A percentile compares a stretch with the other conserved stretches of the same genome.
These are phyloP conservation scores for Mycena alexandri DNA, from an alignment of 768 basidiomycete species.

Conservation along the genomic window DNA sequence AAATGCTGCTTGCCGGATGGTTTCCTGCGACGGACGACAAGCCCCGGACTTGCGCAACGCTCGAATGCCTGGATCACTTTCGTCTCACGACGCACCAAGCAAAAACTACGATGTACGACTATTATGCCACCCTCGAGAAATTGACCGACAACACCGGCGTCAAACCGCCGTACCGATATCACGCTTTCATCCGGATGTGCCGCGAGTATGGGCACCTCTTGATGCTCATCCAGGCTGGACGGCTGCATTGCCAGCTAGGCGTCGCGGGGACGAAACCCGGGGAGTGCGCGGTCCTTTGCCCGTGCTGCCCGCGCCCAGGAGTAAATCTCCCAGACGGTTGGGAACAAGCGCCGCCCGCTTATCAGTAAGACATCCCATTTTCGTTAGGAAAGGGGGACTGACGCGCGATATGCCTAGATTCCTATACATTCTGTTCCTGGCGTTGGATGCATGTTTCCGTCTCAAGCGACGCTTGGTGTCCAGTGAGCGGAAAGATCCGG, in stretches of 20 bases:
- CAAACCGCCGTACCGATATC: constrained; percentile 29
- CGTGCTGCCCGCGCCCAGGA: constrained; percentile 50
- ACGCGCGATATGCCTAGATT: neutral
- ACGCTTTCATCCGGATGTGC: constrained; percentile 23
- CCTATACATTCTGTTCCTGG: neutral
- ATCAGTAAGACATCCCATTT: constrained; percentile 27
- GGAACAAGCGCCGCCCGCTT: constrained; percentile 34
- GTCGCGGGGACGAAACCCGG: constrained; percentile 40
- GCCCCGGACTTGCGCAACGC: constrained; percentile 3
- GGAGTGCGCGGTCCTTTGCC: constrained; percentile 46
- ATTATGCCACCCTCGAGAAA: constrained; percentile 8
- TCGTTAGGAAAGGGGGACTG: no score
- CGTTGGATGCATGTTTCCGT: neutral
- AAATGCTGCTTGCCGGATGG: constrained; percentile 12
- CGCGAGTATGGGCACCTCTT: constrained; percentile 43
- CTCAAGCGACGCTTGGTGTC: neutral
- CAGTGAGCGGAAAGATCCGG: neutral
- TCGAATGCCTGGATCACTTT: constrained; percentile 7
- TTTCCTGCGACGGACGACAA: constrained; percentile 13
- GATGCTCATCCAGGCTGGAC: constrained; percentile 43
- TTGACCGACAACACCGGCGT: constrained; percentile 15
- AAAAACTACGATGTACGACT: constrained; percentile 24
- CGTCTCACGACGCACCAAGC: neutral
- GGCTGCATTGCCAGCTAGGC: constrained; percentile 42
- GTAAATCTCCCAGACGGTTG: constrained; percentile 46